Conservation (phyloP, 352 stramenopile genomes). For the Globisporangium cystogenes region DNA sequence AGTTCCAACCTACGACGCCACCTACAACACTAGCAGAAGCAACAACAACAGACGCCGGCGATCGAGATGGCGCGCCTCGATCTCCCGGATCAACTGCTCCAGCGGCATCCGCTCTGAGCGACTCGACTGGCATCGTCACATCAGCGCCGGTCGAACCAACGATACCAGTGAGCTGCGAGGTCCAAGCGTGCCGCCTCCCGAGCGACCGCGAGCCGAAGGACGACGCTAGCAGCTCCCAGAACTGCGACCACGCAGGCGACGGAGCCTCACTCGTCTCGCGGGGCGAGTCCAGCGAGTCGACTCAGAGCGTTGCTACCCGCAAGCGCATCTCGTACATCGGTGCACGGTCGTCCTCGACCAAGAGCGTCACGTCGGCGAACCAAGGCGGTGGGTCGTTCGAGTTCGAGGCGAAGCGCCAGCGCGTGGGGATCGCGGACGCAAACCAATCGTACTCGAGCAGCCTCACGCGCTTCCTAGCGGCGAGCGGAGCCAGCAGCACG, state of each 20-base stretch:
- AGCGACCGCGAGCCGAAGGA: too few species aligned
- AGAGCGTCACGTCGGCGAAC: too few species aligned
- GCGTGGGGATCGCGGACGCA: not conserved
- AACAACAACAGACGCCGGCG: not conserved
- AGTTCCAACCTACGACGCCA: not conserved
- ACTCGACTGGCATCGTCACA: too few species aligned
- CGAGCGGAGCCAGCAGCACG: not conserved
- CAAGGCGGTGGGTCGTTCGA: not conserved
- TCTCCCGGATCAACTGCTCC: too few species aligned
- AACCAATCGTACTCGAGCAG: constrained; percentile 5
- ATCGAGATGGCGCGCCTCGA: too few species aligned
- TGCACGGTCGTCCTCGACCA: not conserved
- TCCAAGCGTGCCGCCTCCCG: too few species aligned
- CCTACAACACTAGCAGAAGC: not conserved
- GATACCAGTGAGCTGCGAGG: too few species aligned
- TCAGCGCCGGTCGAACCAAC: too few species aligned
- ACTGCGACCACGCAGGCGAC: too few species aligned
- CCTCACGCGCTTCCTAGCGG: constrained; percentile 1
- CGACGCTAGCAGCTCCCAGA: too few species aligned
- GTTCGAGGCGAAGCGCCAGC: not conserved
- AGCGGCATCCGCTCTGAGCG: too few species aligned
- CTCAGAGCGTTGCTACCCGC: not conserved
- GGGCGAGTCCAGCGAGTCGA: not conserved
- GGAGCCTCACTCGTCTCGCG: too few species aligned
- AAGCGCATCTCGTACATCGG: constrained; percentile 11